Conservation (phyloP, 1,139 yeast species). For the Pneumocystis oryctolagi region DNA sequence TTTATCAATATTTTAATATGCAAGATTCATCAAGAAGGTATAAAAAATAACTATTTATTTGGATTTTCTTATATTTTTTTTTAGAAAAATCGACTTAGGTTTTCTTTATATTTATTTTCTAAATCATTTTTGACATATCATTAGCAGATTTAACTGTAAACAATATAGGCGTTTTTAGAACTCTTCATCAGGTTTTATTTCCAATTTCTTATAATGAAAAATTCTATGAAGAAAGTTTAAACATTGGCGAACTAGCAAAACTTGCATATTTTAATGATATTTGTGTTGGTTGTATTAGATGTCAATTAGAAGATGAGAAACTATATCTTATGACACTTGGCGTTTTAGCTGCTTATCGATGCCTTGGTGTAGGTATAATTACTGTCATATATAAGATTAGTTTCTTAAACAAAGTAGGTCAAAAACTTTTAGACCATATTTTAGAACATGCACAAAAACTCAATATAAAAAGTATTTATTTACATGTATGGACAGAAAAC, state of each 20-base stretch:
- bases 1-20: neutral
- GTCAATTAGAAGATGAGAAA: constrained; percentile 8
- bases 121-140: neutral
- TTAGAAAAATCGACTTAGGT: neutral
- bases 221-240: constrained; percentile 10
- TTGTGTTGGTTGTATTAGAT: constrained; percentile 10
- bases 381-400: neutral
- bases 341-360: constrained; percentile 11
- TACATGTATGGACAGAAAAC: constrained; percentile 5
- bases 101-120: neutral
- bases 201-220: constrained; percentile 6
- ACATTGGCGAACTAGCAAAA: constrained; percentile 7
- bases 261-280: constrained; percentile 12
- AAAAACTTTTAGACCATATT: constrained; percentile 1
- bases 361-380: constrained; percentile 9
- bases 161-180: constrained; percentile 9
- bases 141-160: constrained; percentile 7
- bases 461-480: neutral
- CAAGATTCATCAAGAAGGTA: neutral
- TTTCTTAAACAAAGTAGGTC: neutral
- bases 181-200: constrained; percentile 11
- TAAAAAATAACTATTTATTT: neutral
- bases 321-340: constrained; percentile 11
- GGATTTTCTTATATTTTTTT: neutral
- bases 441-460: neutral